Percentiles rank a stretch among this genome's conserved stretches.
These are phyloP conservation scores for Corylus americana DNA, from an alignment of 306 rosid species.

Conservation along the genomic window DNA sequence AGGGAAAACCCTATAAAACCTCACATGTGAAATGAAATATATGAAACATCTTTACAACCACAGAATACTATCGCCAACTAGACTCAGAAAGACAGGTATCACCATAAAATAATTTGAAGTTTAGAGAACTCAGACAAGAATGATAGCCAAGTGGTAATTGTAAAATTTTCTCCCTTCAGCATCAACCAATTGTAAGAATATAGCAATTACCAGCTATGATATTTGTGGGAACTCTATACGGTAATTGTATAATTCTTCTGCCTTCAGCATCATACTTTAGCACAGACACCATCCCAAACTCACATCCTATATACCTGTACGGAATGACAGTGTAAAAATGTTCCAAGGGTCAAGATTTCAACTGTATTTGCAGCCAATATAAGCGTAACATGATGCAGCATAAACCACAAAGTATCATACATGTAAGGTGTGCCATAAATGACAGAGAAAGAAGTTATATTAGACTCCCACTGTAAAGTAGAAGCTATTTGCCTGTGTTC, in stretches of 20 bases:
- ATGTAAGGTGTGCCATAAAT: slow-evolving; percentile 79
- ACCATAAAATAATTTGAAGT: slow-evolving; percentile 1
- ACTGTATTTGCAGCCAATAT: slow-evolving; percentile 2
- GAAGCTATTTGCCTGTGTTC: slow-evolving; percentile 69
- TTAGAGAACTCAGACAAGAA: slow-evolving; percentile 10
- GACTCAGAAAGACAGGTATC: not conserved
- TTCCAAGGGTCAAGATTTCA: slow-evolving; percentile 20
- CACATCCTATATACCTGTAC: slow-evolving; percentile 80
- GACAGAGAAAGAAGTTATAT: slow-evolving; percentile 85
- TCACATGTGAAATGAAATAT: not conserved
- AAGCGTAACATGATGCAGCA: slow-evolving; percentile 21
- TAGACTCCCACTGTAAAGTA: slow-evolving; percentile 79
- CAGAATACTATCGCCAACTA: not conserved
- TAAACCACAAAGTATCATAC: slow-evolving; percentile 47
- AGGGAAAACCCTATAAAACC: not conserved
- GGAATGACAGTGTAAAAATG: slow-evolving; percentile 34
- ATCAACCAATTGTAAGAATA: slow-evolving; percentile 27
- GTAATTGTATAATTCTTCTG: slow-evolving; percentile 53
- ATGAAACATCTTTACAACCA: not conserved
- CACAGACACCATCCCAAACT: slow-evolving; percentile 72
- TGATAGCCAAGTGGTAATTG: not conserved
- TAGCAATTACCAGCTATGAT: slow-evolving; percentile 65
- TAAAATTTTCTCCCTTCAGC: not conserved
- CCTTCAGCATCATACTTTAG: slow-evolving; percentile 57
- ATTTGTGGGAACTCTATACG: slow-evolving; percentile 75